Evolutionary conservation across 1,139 yeast genomes (phyloP).

Genomic region (Blastobotrys indianensis): DNA sequence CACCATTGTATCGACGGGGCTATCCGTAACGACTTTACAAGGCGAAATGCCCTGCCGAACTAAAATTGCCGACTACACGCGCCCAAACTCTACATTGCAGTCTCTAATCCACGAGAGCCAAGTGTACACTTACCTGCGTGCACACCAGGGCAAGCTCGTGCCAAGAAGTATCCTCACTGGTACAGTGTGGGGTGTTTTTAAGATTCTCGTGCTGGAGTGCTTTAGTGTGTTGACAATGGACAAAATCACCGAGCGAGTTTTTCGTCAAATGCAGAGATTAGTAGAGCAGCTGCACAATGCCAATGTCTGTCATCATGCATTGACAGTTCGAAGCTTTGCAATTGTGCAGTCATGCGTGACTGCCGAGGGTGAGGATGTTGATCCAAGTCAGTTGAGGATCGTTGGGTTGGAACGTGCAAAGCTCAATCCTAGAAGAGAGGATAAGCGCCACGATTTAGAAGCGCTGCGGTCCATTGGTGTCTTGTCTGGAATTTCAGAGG

Average conservation of each 20-base stretch:
- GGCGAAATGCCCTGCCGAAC: not conserved
- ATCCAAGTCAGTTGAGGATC: not conserved
- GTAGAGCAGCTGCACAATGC: slow-evolving; percentile 1
- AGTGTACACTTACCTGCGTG: not conserved
- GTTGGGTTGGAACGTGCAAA: slow-evolving; percentile 3
- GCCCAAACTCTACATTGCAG: slow-evolving; percentile 3
- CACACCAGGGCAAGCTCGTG: slow-evolving; percentile 2
- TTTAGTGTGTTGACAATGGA: not conserved
- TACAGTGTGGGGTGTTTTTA: slow-evolving; percentile 7
- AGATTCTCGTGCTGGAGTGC: slow-evolving; percentile 4
- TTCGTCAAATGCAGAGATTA: not conserved
- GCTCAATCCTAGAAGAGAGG: not conserved
- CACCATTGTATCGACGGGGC: not conserved
- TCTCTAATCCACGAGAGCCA: slow-evolving; percentile 1
- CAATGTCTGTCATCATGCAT: slow-evolving; percentile 2
- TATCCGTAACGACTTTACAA: not conserved
- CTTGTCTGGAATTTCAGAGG: not conserved
- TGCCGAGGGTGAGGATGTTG: not conserved
- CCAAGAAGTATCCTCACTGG: slow-evolving; percentile 1
- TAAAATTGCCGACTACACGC: slow-evolving; percentile 4
- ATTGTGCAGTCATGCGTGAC: not conserved
- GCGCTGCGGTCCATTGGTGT: not conserved
- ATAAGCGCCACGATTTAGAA: not conserved
- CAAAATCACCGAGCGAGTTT: not conserved
- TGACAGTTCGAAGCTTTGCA: slow-evolving; percentile 3